Evolutionary conservation across 768 basidiomycete genomes (phyloP), one percentile per base, ranked within the genome.

Genomic region (Tricholomella constricta): DNA sequence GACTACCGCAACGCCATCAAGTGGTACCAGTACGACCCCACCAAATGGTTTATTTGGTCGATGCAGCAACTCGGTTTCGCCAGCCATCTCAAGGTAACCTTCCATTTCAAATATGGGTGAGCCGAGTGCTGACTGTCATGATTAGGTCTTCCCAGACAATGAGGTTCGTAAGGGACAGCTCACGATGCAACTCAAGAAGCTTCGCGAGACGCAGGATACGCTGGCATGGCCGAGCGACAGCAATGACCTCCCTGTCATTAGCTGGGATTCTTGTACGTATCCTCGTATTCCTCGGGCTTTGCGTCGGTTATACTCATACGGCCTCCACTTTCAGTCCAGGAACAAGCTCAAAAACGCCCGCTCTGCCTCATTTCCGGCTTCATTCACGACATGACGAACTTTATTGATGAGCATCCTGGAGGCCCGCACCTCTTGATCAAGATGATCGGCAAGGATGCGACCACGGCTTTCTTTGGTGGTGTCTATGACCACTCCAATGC

Each of bases 1-100:
- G 94, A 98, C 70, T 98, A 94, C 76, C 83, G 94, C 22, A 96
- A 96, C 65, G 94, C 94, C 51, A 93, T 96, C 78, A 92, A 79
- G 70, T 93, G 91, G 91, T 91, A 89, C 70, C 91, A 94, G 66
- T 94, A 93, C 64, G 91, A 93, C 66, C 92, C 91, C 9, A 94
- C 91, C 31, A 94, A 94, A 69, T 94, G 92, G 92, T 90, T 92
- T 75, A 94, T 93, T 72, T 79, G 76, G 74, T 70, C 72, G 10
- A 80, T 79, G 72, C 66, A 81, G 51, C 58, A 73, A 55, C 17
- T 91, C 41, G 88, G 90, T 23, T 78, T 88, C 40, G 87, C 88
- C 19, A 79, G 79, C 38, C 86, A 89, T 66, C 78, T 91, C 56
- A 88, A 88, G 76, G 77, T 79, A 41, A 15, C 19, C 23, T 41